These are phyloP conservation scores for Tilletia indica DNA, from an alignment of 1,284 basidiomycete genomes.

Conservation along the genomic window DNA sequence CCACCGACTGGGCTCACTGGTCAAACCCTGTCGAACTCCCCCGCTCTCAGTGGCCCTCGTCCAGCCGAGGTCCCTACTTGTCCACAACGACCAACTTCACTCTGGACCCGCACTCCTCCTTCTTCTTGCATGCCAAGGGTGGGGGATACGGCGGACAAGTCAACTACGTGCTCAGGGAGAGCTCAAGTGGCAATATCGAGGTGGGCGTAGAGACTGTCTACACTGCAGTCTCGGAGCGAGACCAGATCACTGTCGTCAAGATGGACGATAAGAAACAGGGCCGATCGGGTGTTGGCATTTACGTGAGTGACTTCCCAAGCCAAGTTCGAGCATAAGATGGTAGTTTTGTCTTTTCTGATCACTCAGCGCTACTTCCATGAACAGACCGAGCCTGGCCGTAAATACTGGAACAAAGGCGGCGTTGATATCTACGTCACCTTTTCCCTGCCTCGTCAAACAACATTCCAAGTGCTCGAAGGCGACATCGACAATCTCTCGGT, in stretches of 20 bases:
- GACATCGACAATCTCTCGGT: background rate
- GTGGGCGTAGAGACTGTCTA: slow-evolving; percentile 11
- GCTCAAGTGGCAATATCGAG: background rate
- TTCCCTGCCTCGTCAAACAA: background rate
- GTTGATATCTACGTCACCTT: background rate
- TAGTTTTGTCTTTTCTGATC: background rate
- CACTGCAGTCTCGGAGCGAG: background rate
- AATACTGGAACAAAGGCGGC: background rate
- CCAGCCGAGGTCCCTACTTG: background rate
- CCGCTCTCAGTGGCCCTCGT: background rate
- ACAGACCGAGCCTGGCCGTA: background rate
- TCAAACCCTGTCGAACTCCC: background rate
- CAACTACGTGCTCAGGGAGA: background rate
- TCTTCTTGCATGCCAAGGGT: slow-evolving; percentile 5
- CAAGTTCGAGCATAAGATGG: background rate
- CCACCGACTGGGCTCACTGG: slow-evolving; percentile 17
- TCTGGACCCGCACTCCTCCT: slow-evolving; percentile 1
- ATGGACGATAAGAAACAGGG: slow-evolving; percentile 5
- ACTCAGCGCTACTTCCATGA: background rate
- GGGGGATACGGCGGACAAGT: background rate
- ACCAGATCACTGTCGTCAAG: slow-evolving; percentile 4
- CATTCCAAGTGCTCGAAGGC: background rate
- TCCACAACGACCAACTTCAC: slow-evolving; percentile 7
- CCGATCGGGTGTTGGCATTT: slow-evolving; percentile 12
- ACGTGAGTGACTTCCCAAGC: background rate